phyloP scores from a whole-genome alignment of 495 filamentous ascomycete species.

The Hypoxylon trugodes region DNA sequence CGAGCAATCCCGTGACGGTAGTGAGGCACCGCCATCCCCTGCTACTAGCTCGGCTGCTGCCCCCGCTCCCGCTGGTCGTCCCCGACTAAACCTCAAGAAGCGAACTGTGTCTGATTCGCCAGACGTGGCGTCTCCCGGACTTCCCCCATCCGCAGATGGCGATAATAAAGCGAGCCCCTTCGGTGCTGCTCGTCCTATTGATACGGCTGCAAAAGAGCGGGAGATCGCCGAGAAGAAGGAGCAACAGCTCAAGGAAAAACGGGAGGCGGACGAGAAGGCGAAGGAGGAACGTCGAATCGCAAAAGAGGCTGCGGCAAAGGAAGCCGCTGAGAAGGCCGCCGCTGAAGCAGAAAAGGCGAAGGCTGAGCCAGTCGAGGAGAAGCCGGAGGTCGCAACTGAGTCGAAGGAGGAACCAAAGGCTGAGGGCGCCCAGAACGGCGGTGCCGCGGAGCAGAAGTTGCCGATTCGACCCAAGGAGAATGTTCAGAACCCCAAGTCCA shows the following conservation, averaged over 20 bases:
- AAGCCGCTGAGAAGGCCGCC: slow-evolving; percentile 64
- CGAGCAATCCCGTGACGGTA: slow-evolving; percentile 58
- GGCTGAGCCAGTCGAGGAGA: slow-evolving; percentile 42
- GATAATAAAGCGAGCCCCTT: slow-evolving; percentile 91
- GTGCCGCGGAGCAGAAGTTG: slow-evolving; percentile 45
- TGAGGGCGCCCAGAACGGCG: slow-evolving; percentile 35
- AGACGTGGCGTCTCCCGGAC: slow-evolving; percentile 57
- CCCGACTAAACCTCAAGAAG: slow-evolving; percentile 84
- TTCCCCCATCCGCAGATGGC: slow-evolving; percentile 51
- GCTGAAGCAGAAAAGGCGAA: slow-evolving; percentile 59
- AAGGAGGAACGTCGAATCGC: slow-evolving; percentile 74
- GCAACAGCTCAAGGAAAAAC: slow-evolving; percentile 77
- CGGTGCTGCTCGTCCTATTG: slow-evolving; percentile 87
- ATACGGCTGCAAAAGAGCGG: slow-evolving; percentile 85
- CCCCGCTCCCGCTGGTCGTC: slow-evolving; percentile 67
- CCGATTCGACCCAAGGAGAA: slow-evolving; percentile 38
- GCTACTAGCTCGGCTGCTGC: slow-evolving; percentile 55
- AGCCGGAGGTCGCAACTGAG: slow-evolving; percentile 35
- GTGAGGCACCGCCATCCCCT: slow-evolving; percentile 77
- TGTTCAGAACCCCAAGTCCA: slow-evolving; percentile 44
- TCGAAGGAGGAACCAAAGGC: slow-evolving; percentile 41
- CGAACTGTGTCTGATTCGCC: slow-evolving; percentile 81
- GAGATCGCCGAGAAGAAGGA: slow-evolving; percentile 89
- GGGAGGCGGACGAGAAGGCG: slow-evolving; percentile 86
- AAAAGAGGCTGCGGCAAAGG: slow-evolving; percentile 70